Percentiles rank a stretch among this genome's conserved stretches.
These are phyloP conservation scores for Prunus kanzakura DNA, from an alignment of 306 rosid species.

Conservation along the genomic window DNA sequence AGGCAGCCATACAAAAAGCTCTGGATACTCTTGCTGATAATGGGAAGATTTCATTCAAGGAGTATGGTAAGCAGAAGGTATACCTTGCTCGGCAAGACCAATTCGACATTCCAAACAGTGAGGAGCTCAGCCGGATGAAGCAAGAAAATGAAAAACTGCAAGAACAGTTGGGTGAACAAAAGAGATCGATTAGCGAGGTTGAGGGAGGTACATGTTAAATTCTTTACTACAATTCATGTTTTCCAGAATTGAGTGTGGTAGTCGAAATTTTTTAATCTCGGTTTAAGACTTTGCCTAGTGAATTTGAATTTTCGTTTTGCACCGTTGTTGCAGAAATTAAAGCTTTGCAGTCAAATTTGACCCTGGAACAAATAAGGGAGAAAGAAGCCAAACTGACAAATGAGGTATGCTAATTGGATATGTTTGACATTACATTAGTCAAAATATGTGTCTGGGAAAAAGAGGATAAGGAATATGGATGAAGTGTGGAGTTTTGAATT, in stretches of 20 bases:
- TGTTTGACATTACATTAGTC: slow-evolving; percentile 18
- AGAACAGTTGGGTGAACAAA: slow-evolving; percentile 49
- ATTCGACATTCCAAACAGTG: slow-evolving; percentile 62
- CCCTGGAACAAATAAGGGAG: slow-evolving; percentile 69
- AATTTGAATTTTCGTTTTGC: background rate
- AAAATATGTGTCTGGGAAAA: slow-evolving; percentile 4
- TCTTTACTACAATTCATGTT: background rate
- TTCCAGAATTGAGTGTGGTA: background rate
- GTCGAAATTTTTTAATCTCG: background rate
- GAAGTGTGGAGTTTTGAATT: slow-evolving; percentile 19
- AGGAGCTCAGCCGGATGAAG: slow-evolving; percentile 86
- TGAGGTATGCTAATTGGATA: slow-evolving; percentile 51
- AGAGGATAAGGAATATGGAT: slow-evolving; percentile 2
- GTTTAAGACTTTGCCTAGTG: background rate
- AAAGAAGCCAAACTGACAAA: slow-evolving; percentile 58
- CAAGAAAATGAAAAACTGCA: slow-evolving; percentile 65
- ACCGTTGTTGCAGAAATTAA: slow-evolving; percentile 62
- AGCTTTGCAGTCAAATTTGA: slow-evolving; percentile 71
- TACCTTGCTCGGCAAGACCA: slow-evolving; percentile 87
- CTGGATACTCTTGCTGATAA: slow-evolving; percentile 76
- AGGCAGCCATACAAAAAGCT: slow-evolving; percentile 70
- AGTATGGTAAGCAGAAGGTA: slow-evolving; percentile 95
- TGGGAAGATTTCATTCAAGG: slow-evolving; percentile 77
- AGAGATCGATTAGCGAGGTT: slow-evolving; percentile 47
- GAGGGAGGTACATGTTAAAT: slow-evolving; percentile 59